phyloP scores from a whole-genome alignment of 2,329 filamentous ascomycete genomes.

The Microascus cirrosus region DNA sequence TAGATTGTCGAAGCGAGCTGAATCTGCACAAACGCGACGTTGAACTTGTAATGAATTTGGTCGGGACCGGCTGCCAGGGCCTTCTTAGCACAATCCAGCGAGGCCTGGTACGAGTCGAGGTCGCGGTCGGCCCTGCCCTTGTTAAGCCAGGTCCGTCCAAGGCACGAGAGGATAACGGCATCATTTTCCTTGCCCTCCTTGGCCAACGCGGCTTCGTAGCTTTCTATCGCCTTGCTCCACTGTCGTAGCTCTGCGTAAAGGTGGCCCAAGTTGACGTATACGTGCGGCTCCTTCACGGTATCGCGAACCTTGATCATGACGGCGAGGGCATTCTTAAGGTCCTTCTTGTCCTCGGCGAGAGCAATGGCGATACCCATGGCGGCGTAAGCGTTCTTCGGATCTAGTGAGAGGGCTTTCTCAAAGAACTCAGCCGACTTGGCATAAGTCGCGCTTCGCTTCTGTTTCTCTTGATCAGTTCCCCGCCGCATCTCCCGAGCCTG shows the following conservation, averaged over 20 bases:
- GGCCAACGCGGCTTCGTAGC: conserved; percentile 76
- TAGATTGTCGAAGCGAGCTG: conserved; percentile 79
- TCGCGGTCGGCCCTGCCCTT: conserved; percentile 57
- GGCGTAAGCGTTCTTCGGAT: conserved; percentile 89
- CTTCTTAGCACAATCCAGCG: conserved; percentile 52
- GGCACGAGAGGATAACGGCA: conserved; percentile 68
- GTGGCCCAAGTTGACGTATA: conserved; percentile 89
- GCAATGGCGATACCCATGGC: conserved; percentile 94
- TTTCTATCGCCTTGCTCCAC: conserved; percentile 84
- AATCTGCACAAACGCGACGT: conserved; percentile 94
- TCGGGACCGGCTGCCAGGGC: conserved; percentile 71
- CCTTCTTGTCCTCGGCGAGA: conserved; percentile 87
- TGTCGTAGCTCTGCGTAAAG: conserved; percentile 86
- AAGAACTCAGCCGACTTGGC: conserved; percentile 95
- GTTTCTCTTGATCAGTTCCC: conserved; percentile 79
- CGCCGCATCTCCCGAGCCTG: conserved; percentile 90
- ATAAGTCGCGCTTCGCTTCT: conserved; percentile 80
- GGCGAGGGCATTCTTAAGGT: conserved; percentile 68
- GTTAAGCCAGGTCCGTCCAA: conserved; percentile 79
- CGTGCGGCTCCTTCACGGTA: conserved; percentile 75
- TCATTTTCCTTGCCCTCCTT: conserved; percentile 68
- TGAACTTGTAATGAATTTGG: conserved; percentile 89
- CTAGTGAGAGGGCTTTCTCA: conserved; percentile 91
- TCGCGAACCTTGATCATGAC: conserved; percentile 88
- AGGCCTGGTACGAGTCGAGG: conserved; percentile 44